Percentiles rank a stretch among this genome's conserved stretches.
phyloP scores from a whole-genome alignment of 164 flowering plant species.

The Malania oleifera region DNA sequence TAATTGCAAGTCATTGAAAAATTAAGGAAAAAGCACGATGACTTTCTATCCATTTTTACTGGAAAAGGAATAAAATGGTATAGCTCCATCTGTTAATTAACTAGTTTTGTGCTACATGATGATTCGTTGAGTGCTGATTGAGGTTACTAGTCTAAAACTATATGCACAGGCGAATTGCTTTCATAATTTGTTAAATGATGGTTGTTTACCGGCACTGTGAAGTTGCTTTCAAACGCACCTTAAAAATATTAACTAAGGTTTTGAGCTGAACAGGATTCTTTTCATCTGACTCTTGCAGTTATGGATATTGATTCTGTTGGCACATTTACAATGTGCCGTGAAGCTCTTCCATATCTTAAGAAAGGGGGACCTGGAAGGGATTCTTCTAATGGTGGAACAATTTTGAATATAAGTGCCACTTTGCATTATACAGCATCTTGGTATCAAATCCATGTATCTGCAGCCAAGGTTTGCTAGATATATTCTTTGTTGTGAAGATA shows the following conservation, averaged over 20 bases:
- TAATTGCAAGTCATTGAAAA: too few relatives aligned
- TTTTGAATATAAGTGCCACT: slow-evolving; percentile 89
- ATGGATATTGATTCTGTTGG: slow-evolving; percentile 97
- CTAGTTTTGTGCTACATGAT: too few relatives aligned
- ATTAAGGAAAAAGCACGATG: too few relatives aligned
- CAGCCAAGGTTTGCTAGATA: slow-evolving; percentile 70
- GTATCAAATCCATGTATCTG: slow-evolving; percentile 93
- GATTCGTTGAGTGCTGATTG: too few relatives aligned
- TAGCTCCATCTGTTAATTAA: too few relatives aligned
- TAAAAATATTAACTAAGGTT: background rate
- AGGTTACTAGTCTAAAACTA: too few relatives aligned
- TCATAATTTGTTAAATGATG: background rate
- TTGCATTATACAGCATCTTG: slow-evolving; percentile 89
- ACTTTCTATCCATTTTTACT: too few relatives aligned
- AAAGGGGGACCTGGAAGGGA: slow-evolving; percentile 75
- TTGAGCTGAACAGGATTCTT: background rate
- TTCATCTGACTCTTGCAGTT: slow-evolving; percentile 39
- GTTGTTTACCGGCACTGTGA: background rate
- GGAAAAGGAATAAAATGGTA: too few relatives aligned
- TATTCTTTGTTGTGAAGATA: background rate
- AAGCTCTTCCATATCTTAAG: slow-evolving; percentile 76
- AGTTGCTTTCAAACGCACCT: background rate
- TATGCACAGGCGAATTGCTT: too few relatives aligned
- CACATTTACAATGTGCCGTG: slow-evolving; percentile 94
- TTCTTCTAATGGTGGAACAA: slow-evolving; percentile 60